A percentile compares a stretch with the other conserved stretches of the same genome.
phyloP scores from a whole-genome alignment of 805 yeast species.

The Candida montana region DNA sequence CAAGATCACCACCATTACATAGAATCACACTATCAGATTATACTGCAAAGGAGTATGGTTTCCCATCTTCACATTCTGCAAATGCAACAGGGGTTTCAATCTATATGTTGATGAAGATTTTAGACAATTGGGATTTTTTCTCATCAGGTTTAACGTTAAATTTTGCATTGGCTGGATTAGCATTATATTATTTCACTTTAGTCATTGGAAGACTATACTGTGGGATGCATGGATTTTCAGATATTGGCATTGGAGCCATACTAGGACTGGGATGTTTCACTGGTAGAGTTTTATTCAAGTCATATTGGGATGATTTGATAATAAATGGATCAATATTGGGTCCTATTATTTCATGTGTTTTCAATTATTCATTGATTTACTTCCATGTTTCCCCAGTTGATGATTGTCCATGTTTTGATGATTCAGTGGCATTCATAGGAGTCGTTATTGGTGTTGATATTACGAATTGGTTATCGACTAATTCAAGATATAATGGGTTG shows the following conservation, averaged over 20 bases:
- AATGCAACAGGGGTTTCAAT: slow-evolving; percentile 83
- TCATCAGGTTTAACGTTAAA: slow-evolving; percentile 6
- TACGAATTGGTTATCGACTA: slow-evolving; percentile 23
- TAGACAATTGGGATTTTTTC: slow-evolving; percentile 10
- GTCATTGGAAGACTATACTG: slow-evolving; percentile 83
- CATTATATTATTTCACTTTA: slow-evolving; percentile 56
- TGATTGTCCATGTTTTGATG: slow-evolving; percentile 94
- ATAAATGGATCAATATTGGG: slow-evolving; percentile 26
- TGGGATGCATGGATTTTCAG: slow-evolving; percentile 96
- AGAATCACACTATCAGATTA: slow-evolving; percentile 88
- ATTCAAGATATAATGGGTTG: slow-evolving; percentile 12
- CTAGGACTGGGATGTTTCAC: slow-evolving; percentile 54
- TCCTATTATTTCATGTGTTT: slow-evolving; percentile 33
- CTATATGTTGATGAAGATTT: slow-evolving; percentile 31
- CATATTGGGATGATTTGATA: slow-evolving; percentile 42
- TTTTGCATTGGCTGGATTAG: slow-evolving; percentile 18
- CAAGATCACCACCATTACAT: slow-evolving; percentile 85
- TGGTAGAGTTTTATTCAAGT: slow-evolving; percentile 38
- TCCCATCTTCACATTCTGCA: slow-evolving; percentile 92
- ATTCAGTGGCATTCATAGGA: slow-evolving; percentile 87
- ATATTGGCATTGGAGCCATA: slow-evolving; percentile 57
- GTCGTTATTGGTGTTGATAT: slow-evolving; percentile 76
- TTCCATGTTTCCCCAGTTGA: slow-evolving; percentile 82
- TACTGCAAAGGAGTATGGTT: slow-evolving; percentile 90
- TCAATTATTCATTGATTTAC: slow-evolving; percentile 49